A percentile compares a stretch with the other conserved stretches of the same genome.
phyloP scores from a whole-genome alignment of 1,284 basidiomycete species.

The Sporisorium exsertum region DNA sequence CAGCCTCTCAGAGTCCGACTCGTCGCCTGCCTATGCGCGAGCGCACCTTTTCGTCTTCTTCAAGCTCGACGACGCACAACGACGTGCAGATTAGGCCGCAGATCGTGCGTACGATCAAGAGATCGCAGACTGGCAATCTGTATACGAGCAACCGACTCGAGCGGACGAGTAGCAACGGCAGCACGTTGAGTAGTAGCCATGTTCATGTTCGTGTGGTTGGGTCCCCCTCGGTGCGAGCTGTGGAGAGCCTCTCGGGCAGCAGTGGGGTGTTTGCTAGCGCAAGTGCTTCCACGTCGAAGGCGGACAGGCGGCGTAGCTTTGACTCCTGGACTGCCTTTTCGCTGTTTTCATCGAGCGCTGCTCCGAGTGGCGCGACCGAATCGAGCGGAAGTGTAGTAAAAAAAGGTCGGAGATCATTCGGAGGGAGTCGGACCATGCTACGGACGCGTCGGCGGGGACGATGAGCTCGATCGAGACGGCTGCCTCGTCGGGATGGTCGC shows the following conservation, averaged over 20 bases:
- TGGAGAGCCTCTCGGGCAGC: not conserved
- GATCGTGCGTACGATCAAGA: conserved; percentile 37
- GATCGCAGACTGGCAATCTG: conserved; percentile 14
- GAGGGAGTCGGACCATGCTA: not conserved
- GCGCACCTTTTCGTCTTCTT: conserved; percentile 21
- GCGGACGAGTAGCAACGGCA: conserved; percentile 28
- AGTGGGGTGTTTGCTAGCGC: conserved; percentile 11
- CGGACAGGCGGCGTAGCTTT: conserved; percentile 22
- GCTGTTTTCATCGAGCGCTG: conserved; percentile 20
- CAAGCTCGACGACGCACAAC: conserved; percentile 25
- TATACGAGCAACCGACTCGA: conserved; percentile 18
- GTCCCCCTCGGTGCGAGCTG: conserved; percentile 11
- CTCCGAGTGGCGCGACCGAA: not conserved
- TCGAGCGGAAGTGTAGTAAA: too few relatives aligned
- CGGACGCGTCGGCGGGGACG: conserved; percentile 6
- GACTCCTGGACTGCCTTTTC: conserved; percentile 38
- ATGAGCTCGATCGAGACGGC: conserved; percentile 7
- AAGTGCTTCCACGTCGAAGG: conserved; percentile 7
- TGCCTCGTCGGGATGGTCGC: conserved; percentile 14
- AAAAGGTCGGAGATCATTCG: not conserved
- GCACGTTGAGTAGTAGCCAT: conserved; percentile 19
- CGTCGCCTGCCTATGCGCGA: conserved; percentile 16
- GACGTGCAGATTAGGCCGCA: conserved; percentile 42
- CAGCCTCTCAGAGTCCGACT: conserved; percentile 18
- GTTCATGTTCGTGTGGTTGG: conserved; percentile 36